Evolutionary conservation across 2,329 filamentous ascomycete species (phyloP).

Genomic region (Pseudogymnoascus pannorum): DNA sequence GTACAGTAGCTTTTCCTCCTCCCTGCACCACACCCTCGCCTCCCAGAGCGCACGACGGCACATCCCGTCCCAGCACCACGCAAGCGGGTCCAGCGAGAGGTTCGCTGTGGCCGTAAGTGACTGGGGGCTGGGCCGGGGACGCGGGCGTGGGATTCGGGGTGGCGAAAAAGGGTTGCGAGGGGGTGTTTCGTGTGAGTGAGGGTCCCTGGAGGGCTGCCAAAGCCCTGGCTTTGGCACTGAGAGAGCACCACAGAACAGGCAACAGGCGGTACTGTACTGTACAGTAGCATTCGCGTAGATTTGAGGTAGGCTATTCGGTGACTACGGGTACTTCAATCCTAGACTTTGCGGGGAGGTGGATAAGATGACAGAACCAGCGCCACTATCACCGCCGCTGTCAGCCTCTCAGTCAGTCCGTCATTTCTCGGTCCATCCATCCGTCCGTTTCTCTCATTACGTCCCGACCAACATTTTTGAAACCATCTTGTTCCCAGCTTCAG

Average conservation of each 20-base stretch:
- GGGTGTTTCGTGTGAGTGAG: neutral
- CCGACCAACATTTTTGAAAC: neutral
- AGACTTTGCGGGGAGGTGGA: neutral
- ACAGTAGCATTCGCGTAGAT: neutral
- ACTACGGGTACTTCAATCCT: neutral
- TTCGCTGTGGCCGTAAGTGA: neutral
- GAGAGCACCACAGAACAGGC: neutral
- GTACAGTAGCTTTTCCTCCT: neutral
- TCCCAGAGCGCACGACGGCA: neutral
- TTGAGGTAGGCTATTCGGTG: neutral
- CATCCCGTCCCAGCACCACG: neutral
- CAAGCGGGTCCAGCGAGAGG: neutral
- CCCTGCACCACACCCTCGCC: neutral
- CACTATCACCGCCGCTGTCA: neutral
- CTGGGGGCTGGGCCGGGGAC: neutral
- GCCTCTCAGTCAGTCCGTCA: neutral
- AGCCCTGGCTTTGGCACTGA: neutral
- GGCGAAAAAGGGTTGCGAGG: neutral
- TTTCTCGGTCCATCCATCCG: neutral
- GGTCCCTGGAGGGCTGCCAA: neutral
- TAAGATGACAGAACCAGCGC: neutral
- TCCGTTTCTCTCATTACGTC: neutral
- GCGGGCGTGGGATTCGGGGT: slow-evolving; percentile 1
- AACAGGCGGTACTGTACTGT: too few relatives aligned
- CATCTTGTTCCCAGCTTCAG: neutral